Evolutionary conservation across 371 early-diverging fungal genomes (phyloP).

Genomic region (Mucor indicus): DNA sequence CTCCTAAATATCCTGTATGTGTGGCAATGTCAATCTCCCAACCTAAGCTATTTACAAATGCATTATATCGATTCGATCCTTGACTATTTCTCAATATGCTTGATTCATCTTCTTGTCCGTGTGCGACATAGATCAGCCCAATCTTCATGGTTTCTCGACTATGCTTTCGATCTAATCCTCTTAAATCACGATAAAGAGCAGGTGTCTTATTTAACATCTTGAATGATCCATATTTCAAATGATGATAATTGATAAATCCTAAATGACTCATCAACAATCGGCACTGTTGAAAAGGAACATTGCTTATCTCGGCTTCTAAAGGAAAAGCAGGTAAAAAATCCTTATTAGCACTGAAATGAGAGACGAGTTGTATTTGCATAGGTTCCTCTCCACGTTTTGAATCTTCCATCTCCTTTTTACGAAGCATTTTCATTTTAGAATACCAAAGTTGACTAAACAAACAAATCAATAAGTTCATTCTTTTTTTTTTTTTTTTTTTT

Average conservation of each 20-base stretch:
- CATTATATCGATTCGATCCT: conserved; percentile 69
- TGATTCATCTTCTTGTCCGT: conserved; percentile 85
- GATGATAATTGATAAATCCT: conserved; percentile 71
- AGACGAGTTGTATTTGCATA: conserved; percentile 29
- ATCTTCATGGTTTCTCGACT: conserved; percentile 86
- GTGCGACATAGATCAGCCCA: conserved; percentile 88
- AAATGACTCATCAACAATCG: conserved; percentile 72
- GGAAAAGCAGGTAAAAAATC: conserved; percentile 55
- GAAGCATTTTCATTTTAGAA: conserved; percentile 45
- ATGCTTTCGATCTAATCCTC: conserved; percentile 71
- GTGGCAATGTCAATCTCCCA: conserved; percentile 81
- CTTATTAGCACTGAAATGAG: conserved; percentile 53
- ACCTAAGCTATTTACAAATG: conserved; percentile 84
- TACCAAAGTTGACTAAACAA: conserved; percentile 35
- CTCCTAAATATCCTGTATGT: conserved; percentile 87
- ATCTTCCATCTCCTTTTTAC: conserved; percentile 22
- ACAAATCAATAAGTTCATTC: background rate
- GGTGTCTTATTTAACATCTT: conserved; percentile 67
- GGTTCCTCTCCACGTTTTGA: conserved; percentile 21
- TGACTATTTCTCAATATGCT: conserved; percentile 75
- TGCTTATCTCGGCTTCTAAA: conserved; percentile 50
- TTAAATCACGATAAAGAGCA: conserved; percentile 68
- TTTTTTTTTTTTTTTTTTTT: background rate
- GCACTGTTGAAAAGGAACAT: conserved; percentile 62
- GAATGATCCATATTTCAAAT: conserved; percentile 69